Base-by-base conservation (phyloP, 2,329 filamentous ascomycete genomes). In the Fusarium sterilihyphosum region DNA sequence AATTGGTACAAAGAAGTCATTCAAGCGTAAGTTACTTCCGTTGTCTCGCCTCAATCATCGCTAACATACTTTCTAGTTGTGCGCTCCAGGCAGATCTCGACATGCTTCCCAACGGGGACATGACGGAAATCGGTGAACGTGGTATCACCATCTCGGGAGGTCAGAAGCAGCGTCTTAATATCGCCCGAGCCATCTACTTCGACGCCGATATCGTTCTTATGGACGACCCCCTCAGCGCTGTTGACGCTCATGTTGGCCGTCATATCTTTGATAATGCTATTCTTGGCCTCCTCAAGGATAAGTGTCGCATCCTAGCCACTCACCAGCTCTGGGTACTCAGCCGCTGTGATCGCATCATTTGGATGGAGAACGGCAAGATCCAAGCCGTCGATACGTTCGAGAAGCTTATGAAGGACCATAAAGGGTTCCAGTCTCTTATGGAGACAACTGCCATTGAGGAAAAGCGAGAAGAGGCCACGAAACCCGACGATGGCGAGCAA, bases 71-170 rank as follows among this genome's bases (percentile, higher is more conserved):
- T 10, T 29, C 31, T 82, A 86, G 91, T 16, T 98, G 96, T 81
- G 95, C 96, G 3, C 86, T 98, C 16, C 88, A 92, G 60, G 90
- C 93, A 0, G 96, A 99, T 85, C 83, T 98, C 12, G 94, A 98
- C 54, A 98, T 98, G 91, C 87, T 98, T n/a, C 96, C 96, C 0
- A 90, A 93, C 65, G 93, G 94, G 20, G 96, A 98, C 78, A 83
- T 89, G 77, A 99, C 96, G 0, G 96, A 98, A 81, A 98, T 98
- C 79, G 96, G 96, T 33, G 96, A 98, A 82, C 92, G 95, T 70
- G 96, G 96, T 61, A 98, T 98, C 79, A 98, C 95, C 2, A 93
- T 98, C 3, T 98, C 95, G 24, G 96, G 96, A 65, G 96, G 96
- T 4, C 96, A 98, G 82, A 98, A 98, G 82, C 96, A 98, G 82